Percentiles rank a stretch among this genome's conserved stretches.
phyloP scores from a whole-genome alignment of 2,329 filamentous ascomycete genomes.

The Paracamarosporium sp. region DNA sequence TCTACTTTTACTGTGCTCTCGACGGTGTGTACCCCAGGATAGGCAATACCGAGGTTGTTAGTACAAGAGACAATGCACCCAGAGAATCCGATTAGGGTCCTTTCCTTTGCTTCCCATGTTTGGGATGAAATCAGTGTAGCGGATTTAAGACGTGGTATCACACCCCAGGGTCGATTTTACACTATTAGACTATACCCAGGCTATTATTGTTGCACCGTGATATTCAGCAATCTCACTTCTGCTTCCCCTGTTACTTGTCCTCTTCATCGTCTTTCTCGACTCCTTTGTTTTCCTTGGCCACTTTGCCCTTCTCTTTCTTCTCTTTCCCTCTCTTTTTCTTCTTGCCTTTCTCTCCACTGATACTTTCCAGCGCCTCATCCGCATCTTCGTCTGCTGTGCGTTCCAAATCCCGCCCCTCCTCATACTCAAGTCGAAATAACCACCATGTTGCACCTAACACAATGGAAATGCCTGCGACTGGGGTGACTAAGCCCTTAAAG shows the following conservation, averaged over 20 bases:
- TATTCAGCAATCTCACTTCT: too few species aligned
- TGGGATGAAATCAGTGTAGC: background rate
- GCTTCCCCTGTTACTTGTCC: background rate
- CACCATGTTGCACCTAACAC: constrained; percentile 20
- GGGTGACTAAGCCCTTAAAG: constrained; percentile 17
- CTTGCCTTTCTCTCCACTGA: constrained; percentile 15
- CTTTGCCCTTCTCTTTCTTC: constrained; percentile 12
- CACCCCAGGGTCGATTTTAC: background rate
- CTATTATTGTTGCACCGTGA: background rate
- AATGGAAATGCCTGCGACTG: constrained; percentile 2
- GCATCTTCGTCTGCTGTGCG: constrained; percentile 38
- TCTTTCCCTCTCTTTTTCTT: constrained; percentile 13
- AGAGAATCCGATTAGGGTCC: too few species aligned
- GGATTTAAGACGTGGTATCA: background rate
- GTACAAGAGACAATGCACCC: too few species aligned
- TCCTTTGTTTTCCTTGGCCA: background rate
- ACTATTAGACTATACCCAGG: background rate
- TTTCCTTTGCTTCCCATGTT: too few species aligned
- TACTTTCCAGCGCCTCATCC: constrained; percentile 34
- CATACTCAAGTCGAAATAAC: constrained; percentile 28
- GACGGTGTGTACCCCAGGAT: background rate
- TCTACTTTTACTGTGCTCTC: background rate
- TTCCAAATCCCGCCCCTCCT: constrained; percentile 34
- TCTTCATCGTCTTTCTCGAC: background rate
- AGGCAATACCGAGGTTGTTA: too few species aligned